Conservation (phyloP, 23 red algal species). For the Gracilariopsis chorda region DNA sequence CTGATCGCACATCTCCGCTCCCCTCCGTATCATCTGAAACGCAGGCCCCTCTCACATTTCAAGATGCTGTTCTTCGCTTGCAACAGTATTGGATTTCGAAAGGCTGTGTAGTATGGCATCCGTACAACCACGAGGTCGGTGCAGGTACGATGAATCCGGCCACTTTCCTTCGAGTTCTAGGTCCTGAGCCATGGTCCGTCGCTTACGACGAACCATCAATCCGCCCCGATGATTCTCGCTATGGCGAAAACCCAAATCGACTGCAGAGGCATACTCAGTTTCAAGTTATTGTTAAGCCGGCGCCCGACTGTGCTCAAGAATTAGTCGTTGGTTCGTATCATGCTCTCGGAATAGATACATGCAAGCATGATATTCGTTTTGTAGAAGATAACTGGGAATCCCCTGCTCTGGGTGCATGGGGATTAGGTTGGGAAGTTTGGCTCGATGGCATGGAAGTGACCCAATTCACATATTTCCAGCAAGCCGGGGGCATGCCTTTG, state of each 20-base stretch:
- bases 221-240: conserved; percentile 96
- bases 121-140: conserved; percentile 94
- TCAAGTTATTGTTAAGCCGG: conserved; percentile 98
- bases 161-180: conserved; percentile 95
- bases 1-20: not conserved
- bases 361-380: conserved; percentile 92
- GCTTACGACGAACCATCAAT: conserved; percentile 98
- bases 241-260: conserved; percentile 98
- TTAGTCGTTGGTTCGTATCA: conserved; percentile 89
- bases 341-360: conserved; percentile 91
- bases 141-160: conserved; percentile 99
- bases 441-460: conserved; percentile 98
- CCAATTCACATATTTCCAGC: conserved; percentile 99
- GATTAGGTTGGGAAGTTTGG: conserved; percentile 99
- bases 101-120: conserved; percentile 93
- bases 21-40: not conserved
- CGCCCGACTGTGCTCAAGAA: conserved; percentile 87
- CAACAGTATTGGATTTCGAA: conserved; percentile 85
- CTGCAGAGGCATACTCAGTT: conserved; percentile 98
- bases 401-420: conserved; percentile 97
- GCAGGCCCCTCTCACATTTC: conserved; percentile 62
- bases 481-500: conserved; percentile 84
- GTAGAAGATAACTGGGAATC: conserved; percentile 99
- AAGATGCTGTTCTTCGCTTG: conserved; percentile 82
- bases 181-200: conserved; percentile 95